Evolutionary conservation across 2,329 filamentous ascomycete genomes (phyloP), one percentile per base, ranked within the genome.

Genomic region (Chaetomium sp.): DNA sequence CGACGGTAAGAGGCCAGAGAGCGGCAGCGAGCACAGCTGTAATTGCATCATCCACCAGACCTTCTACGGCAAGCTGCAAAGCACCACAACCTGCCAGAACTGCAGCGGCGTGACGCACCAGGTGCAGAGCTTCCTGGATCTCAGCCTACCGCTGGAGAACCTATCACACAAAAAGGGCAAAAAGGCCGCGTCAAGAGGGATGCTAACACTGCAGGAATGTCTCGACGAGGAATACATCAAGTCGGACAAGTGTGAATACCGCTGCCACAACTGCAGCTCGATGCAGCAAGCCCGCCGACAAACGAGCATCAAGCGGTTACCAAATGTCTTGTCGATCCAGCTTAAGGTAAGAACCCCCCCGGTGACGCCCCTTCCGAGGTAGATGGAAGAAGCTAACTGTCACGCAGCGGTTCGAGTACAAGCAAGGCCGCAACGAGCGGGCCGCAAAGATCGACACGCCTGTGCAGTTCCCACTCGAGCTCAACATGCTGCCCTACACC

Each of bases 21-120:
- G 75, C 58, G 84, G 80, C 67, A 85, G 82, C 68, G 85, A 87
- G 72, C 84, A 86, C 72, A 85, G 78, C 70, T 98, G 95, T 80
- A 86, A 89, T 65, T 99, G 94, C 77, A 91, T 98, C 72, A 90
- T 98, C 70, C 95, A 98, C 75, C 91, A 94, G 74, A 93, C 92
- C 0, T 97, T 97, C 73, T 96, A 94, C 75, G 95, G 95, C 66
- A 94, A 96, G 75, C 86, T 96, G 66, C 91, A 92, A 72, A 95
- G 90, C 73, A 94, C 90, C 23, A 94, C 96, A 47, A 97, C 92
- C 21, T 99, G 94, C 77, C 90, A 92, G 73, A 90, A 90, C 71
- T 98, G 94, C 77, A 84, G 88, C 65, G 93, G 93, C 70, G 86
- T 90, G 25, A 96, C 91, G 1, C 89, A 90, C 67, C 89, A 92